phyloP scores from a whole-genome alignment of 306 rosid species.

The Dalbergia oliveri region DNA sequence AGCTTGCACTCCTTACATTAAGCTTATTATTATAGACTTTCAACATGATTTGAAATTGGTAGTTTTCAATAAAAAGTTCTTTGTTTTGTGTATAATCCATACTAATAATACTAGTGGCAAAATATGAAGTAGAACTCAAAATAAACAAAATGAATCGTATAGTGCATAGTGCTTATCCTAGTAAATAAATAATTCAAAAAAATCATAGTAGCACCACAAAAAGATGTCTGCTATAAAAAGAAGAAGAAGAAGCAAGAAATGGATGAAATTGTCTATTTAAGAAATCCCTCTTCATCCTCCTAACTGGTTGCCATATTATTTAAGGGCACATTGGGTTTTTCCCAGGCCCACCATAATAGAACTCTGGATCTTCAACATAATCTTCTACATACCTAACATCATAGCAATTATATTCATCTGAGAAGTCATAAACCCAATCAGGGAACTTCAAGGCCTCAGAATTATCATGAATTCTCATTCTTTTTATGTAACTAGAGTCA shows the following conservation, averaged over 20 bases:
- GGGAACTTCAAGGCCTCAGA: constrained; percentile 58
- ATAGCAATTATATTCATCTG: constrained; percentile 68
- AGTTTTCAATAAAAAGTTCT: too few relatives aligned
- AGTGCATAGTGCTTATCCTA: not conserved
- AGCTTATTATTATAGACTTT: too few relatives aligned
- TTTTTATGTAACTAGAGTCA: constrained; percentile 43
- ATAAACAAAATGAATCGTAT: not conserved
- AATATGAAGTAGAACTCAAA: not conserved
- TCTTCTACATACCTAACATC: constrained; percentile 37
- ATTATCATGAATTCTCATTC: constrained; percentile 73
- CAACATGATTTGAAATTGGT: too few relatives aligned
- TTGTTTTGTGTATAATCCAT: too few relatives aligned
- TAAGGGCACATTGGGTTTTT: constrained; percentile 60
- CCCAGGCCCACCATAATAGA: constrained; percentile 80
- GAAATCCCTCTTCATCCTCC: not conserved
- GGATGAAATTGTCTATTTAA: not conserved
- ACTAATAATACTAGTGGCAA: not conserved
- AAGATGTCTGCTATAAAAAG: not conserved
- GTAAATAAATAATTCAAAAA: not conserved
- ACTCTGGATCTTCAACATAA: constrained; percentile 67
- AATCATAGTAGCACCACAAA: not conserved
- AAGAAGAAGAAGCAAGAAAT: not conserved
- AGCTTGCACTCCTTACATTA: too few relatives aligned
- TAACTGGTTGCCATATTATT: not conserved
- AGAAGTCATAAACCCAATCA: constrained; percentile 36